A percentile compares a stretch with the other conserved stretches of the same genome.
Evolutionary conservation across 129 eudicot species (phyloP).

Genomic region (Erigeron canadensis): DNA sequence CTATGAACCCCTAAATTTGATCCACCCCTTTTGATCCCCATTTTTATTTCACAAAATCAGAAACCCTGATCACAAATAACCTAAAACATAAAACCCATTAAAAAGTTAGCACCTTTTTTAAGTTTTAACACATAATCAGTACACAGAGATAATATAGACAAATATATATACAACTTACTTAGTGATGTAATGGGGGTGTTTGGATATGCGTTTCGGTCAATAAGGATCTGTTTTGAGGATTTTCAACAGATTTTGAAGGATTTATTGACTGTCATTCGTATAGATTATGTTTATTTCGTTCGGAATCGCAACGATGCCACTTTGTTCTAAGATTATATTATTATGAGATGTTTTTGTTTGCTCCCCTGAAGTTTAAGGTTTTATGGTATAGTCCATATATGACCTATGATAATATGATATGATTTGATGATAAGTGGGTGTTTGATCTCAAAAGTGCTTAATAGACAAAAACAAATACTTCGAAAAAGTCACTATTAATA

Average conservation of each 20-base stretch:
- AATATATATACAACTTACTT: conserved; percentile 3
- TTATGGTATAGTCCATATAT: not conserved
- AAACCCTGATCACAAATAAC: conserved; percentile 9
- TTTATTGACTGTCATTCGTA: conserved; percentile 38
- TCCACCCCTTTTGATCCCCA: conserved; percentile 41
- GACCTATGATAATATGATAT: no score
- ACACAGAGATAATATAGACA: not conserved
- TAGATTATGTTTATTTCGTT: conserved; percentile 22
- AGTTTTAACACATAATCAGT: conserved; percentile 14
- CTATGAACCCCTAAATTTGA: conserved; percentile 40
- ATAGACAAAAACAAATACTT: no score
- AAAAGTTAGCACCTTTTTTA: conserved; percentile 11
- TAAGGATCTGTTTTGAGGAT: not conserved
- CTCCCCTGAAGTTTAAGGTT: conserved; percentile 2
- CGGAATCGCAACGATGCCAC: conserved; percentile 29
- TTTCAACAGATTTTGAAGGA: conserved; percentile 21
- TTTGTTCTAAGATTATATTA: conserved; percentile 30
- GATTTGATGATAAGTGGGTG: no score
- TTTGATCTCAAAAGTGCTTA: no score
- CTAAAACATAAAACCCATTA: not conserved
- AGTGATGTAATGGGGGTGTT: no score
- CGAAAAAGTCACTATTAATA: no score
- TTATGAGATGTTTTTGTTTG: conserved; percentile 1
- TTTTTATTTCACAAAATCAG: conserved; percentile 16
- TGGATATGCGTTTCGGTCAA: no score